A percentile compares a stretch with the other conserved stretches of the same genome.
Conservation (phyloP, 176 grass and related monocot genomes). For the Rhynchospora pubera region DNA sequence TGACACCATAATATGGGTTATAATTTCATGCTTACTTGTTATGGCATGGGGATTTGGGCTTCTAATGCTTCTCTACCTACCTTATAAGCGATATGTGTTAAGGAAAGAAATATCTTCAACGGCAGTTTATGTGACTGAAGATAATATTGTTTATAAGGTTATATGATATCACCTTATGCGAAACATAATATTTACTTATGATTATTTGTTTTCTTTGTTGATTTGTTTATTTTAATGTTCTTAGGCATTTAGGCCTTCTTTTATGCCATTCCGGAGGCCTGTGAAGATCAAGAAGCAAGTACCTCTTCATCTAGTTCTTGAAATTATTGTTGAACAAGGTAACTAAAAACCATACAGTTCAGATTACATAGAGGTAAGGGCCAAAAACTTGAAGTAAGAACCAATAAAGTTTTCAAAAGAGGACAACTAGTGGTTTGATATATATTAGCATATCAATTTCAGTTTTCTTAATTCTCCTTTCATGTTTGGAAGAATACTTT, state of each 20-base stretch:
- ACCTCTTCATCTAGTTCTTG: conserved; percentile 57
- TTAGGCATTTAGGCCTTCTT: conserved; percentile 43
- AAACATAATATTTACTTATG: not conserved
- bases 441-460: not conserved
- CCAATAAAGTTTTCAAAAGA: not conserved
- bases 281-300: conserved; percentile 43
- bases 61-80: conserved; percentile 62
- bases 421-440: not conserved
- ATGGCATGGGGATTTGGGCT: conserved; percentile 60
- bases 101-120: conserved; percentile 49
- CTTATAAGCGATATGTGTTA: conserved; percentile 56
- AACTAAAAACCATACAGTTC: conserved; percentile 2
- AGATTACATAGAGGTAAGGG: not conserved
- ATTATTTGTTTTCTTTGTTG: not conserved
- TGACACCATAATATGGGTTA: conserved; percentile 55
- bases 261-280: conserved; percentile 40
- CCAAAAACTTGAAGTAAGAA: not conserved
- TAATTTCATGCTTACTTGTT: conserved; percentile 64
- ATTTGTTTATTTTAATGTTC: conserved; percentile 7
- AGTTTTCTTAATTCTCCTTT: not conserved
- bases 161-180: not conserved
- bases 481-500: not conserved
- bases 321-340: conserved; percentile 63
- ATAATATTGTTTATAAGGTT: conserved; percentile 60
- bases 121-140: conserved; percentile 39